phyloP scores from a whole-genome alignment of 1,284 basidiomycete species.

The Hypsizygus ulmarius region DNA sequence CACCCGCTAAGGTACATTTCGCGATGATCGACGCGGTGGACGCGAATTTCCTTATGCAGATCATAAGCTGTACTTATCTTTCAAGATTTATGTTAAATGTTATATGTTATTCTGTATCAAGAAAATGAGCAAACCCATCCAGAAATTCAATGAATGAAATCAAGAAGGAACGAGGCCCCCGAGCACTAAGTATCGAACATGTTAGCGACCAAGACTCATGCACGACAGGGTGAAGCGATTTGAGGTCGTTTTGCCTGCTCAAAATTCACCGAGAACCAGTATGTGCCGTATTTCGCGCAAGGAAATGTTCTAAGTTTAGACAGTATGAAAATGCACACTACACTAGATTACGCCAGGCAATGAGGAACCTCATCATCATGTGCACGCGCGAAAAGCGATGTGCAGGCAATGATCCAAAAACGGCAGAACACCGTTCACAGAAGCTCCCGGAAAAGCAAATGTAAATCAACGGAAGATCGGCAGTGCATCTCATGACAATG shows the following conservation, averaged over 20 bases:
- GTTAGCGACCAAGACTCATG: background rate
- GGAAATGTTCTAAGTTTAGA: too few relatives aligned
- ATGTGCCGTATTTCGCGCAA: too few relatives aligned
- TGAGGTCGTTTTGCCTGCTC: background rate
- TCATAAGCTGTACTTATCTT: background rate
- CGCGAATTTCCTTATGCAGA: background rate
- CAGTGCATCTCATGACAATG: background rate
- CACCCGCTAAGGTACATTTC: background rate
- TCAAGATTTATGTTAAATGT: too few relatives aligned
- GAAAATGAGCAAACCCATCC: slow-evolving; percentile 2
- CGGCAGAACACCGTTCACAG: background rate
- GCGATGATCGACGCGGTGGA: background rate
- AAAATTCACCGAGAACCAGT: slow-evolving; percentile 1
- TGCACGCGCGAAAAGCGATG: background rate
- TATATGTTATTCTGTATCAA: background rate
- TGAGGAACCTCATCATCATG: too few relatives aligned
- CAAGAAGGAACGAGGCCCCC: background rate
- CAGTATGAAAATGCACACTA: background rate
- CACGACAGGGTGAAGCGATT: background rate
- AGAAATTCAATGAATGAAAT: background rate
- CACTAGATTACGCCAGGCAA: too few relatives aligned
- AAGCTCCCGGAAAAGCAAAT: too few relatives aligned
- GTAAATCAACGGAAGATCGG: too few relatives aligned
- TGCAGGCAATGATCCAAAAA: background rate
- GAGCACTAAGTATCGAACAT: slow-evolving; percentile 1